Evolutionary conservation across 1,284 basidiomycete genomes (phyloP), one percentile per base, ranked within the genome.

Genomic region (Cutaneotrichosporon spelunceum): DNA sequence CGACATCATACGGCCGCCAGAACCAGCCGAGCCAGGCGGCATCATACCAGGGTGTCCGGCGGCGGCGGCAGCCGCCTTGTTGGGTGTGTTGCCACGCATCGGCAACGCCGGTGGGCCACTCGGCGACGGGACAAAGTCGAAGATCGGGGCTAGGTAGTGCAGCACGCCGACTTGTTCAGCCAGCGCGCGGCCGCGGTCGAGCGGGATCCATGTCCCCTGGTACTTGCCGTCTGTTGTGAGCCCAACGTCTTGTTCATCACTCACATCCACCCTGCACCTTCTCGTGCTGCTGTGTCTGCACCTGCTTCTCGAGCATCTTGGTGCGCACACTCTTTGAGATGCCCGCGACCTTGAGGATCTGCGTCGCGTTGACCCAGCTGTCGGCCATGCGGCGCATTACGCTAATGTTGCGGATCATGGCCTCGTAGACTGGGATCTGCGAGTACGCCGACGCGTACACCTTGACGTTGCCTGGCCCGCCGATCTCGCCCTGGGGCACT

Each of bases 121-220:
- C 23, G 76, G 70, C 13, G 75, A 87, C 2, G 92, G 91, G 21
- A 88, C 86, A 74, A 93, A 94, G 77, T 96, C 93, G 75, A 97
- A 94, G 63, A 98, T 83, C 3, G 93, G 91, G 0, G 87, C 84
- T 58, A 98, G 84, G 57, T 93, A 83, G 53, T 88, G 85, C 21
- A 88, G 87, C 34, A 96, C 92, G 58, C 90, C 91, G 79, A 90
- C 94, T 72, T 92, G 90, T n/a, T 85, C 79, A 11, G 62, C 92
- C 47, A 98, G 87, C 67, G 93, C 91, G 63, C 89, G 86, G 33
- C 92, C 93, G 62, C 91, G 84, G 68, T 93, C 89, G 48, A 95
- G 86, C 3, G 93, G 93, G 68, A 97, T 93, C 95, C 96, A 99
- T 56, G 96, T 99, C 64, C 96, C 96, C 78, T 99, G 96, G 78